Evolutionary conservation across 2,329 filamentous ascomycete genomes (phyloP).

Genomic region (Aspergillus texensis): DNA sequence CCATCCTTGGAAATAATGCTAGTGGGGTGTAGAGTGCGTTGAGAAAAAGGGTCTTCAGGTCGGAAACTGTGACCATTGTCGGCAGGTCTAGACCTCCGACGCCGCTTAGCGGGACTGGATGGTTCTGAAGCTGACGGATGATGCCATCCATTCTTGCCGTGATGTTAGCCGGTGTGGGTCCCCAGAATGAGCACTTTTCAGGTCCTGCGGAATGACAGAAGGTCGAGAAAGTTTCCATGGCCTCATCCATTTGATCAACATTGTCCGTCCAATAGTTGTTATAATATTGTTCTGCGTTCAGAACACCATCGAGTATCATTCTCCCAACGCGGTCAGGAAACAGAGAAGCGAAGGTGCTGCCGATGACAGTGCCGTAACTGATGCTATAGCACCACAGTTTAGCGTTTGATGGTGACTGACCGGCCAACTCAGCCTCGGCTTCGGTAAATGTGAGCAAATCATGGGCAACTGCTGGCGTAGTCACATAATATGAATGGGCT

Average conservation of each 20-base stretch:
- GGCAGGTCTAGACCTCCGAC: constrained; percentile 36
- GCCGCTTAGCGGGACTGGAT: constrained; percentile 9
- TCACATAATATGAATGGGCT: constrained; percentile 19
- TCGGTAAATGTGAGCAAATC: constrained; percentile 10
- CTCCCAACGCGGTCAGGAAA: constrained; percentile 45
- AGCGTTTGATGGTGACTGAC: constrained; percentile 6
- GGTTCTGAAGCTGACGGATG: constrained; percentile 21
- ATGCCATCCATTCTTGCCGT: constrained; percentile 52
- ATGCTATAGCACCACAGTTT: constrained; percentile 55
- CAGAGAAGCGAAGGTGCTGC: constrained; percentile 50
- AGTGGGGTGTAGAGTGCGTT: constrained; percentile 49
- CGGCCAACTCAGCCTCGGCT: not conserved
- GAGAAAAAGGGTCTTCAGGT: constrained; percentile 49
- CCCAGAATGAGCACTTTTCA: constrained; percentile 20
- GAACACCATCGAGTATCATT: constrained; percentile 48
- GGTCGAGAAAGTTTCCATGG: constrained; percentile 56
- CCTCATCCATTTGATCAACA: constrained; percentile 57
- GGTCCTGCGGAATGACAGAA: constrained; percentile 56
- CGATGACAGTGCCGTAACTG: constrained; percentile 53
- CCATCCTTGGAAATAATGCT: constrained; percentile 46
- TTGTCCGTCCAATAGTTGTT: constrained; percentile 51
- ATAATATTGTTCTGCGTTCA: constrained; percentile 52
- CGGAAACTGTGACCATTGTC: constrained; percentile 55
- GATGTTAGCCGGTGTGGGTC: constrained; percentile 23
- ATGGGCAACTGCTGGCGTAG: constrained; percentile 18